Conservation (phyloP, 1,139 yeast genomes). For the Kazachstania sp. region DNA sequence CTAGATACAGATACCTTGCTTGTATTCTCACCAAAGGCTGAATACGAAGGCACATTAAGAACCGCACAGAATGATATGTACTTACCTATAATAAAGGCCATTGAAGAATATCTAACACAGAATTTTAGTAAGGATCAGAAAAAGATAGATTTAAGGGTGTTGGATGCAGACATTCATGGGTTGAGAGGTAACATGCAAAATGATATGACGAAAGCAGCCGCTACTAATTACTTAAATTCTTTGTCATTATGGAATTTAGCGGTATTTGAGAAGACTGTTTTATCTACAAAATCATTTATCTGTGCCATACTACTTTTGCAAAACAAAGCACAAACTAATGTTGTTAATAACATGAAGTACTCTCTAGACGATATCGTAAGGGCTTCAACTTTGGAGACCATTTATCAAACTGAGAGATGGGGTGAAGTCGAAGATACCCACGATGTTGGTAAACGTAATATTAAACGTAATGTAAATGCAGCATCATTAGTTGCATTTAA, state of each 20-base stretch:
- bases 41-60: slow-evolving; percentile 77
- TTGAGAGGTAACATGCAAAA: slow-evolving; percentile 71
- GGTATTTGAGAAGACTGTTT: slow-evolving; percentile 79
- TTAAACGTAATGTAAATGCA: slow-evolving; percentile 71
- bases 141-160: slow-evolving; percentile 39
- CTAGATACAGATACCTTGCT: slow-evolving; percentile 90
- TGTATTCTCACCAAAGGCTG: slow-evolving; percentile 72
- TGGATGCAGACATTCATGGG: slow-evolving; percentile 78
- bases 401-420: slow-evolving; percentile 83
- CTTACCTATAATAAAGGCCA: slow-evolving; percentile 60
- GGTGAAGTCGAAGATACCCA: slow-evolving; percentile 99
- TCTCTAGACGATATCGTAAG: slow-evolving; percentile 65
- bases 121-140: slow-evolving; percentile 30
- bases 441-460: slow-evolving; percentile 87
- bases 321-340: slow-evolving; percentile 24
- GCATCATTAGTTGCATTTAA: slow-evolving; percentile 58
- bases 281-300: slow-evolving; percentile 77
- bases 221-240: slow-evolving; percentile 52
- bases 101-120: slow-evolving; percentile 52
- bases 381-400: slow-evolving; percentile 73
- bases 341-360: slow-evolving; percentile 18
- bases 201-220: slow-evolving; percentile 52
- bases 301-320: slow-evolving; percentile 46
- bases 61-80: slow-evolving; percentile 67
- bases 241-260: slow-evolving; percentile 71